Conservation (phyloP, 2,329 filamentous ascomycete species). For the Clathrospora elynae region DNA sequence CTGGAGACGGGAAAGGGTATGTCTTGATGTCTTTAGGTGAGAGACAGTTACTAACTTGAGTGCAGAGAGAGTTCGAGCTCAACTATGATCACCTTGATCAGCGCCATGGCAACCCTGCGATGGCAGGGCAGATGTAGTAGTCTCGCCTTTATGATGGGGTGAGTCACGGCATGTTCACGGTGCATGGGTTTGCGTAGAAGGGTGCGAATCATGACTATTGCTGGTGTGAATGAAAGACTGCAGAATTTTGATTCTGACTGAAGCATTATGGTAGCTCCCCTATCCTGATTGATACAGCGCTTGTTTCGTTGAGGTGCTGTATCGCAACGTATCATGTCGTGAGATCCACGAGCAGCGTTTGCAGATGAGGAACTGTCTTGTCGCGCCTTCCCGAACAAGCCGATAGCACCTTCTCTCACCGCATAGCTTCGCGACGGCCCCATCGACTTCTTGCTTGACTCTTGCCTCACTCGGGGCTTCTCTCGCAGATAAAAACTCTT, state of each 20-base stretch:
- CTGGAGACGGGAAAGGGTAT: conserved; percentile 58
- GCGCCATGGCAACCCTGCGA: conserved; percentile 46
- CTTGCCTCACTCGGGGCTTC: too few species aligned
- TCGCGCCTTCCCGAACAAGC: neutral
- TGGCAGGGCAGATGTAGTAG: conserved; percentile 38
- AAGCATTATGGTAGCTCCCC: too few species aligned
- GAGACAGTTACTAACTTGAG: conserved; percentile 20
- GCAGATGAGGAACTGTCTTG: neutral
- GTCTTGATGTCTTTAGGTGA: conserved; percentile 8
- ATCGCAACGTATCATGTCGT: too few species aligned
- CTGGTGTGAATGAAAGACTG: too few species aligned
- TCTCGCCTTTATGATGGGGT: too few species aligned
- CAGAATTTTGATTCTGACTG: too few species aligned
- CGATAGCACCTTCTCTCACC: conserved; percentile 4
- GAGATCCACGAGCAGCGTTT: neutral
- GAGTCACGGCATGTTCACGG: too few species aligned
- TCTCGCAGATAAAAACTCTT: too few species aligned
- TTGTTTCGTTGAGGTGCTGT: too few species aligned
- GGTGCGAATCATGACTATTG: too few species aligned
- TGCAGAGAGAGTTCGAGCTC: conserved; percentile 57
- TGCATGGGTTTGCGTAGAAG: too few species aligned
- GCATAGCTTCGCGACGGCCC: neutral
- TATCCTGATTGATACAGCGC: too few species aligned
- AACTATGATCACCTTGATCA: conserved; percentile 59
- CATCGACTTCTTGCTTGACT: neutral